Evolutionary conservation across 768 basidiomycete species (phyloP).

Genomic region (Agrocybe pediades): DNA sequence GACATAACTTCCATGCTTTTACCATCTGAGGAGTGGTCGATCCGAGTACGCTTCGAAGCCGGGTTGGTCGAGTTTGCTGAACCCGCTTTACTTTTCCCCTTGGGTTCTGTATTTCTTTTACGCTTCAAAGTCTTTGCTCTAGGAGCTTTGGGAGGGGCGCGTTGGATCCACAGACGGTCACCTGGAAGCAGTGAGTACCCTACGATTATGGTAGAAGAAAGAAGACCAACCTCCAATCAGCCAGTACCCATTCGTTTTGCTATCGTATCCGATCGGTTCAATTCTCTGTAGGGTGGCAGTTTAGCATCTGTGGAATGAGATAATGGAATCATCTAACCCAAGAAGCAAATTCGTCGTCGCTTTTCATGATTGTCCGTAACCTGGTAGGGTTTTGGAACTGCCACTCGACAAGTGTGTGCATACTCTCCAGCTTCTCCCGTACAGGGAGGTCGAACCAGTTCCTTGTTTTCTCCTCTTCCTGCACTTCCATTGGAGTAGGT

Average conservation of each 20-base stretch:
- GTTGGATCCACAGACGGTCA: conserved; percentile 87
- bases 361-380: conserved; percentile 72
- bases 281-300: conserved; percentile 54
- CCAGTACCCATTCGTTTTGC: conserved; percentile 81
- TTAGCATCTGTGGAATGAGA: conserved; percentile 1
- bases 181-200: conserved; percentile 38
- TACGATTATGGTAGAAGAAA: not conserved
- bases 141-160: conserved; percentile 54
- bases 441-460: conserved; percentile 76
- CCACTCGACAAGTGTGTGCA: conserved; percentile 81
- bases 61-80: conserved; percentile 10
- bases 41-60: conserved; percentile 14
- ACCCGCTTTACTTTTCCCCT: not conserved
- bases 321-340: conserved; percentile 58
- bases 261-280: conserved; percentile 85
- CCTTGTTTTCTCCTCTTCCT: conserved; percentile 39
- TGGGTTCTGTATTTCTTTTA: conserved; percentile 29
- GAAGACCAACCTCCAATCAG: conserved; percentile 70
- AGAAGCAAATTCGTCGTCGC: conserved; percentile 72
- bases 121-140: conserved; percentile 35
- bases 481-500: conserved; percentile 8
- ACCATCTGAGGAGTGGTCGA: not conserved
- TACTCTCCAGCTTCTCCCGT: conserved; percentile 71
- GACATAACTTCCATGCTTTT: conserved; percentile 1
- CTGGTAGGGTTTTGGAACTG: conserved; percentile 80